Evolutionary conservation across 257 asterid species (phyloP), one percentile per base, ranked within the genome.

Genomic region (Solanum tarijense): DNA sequence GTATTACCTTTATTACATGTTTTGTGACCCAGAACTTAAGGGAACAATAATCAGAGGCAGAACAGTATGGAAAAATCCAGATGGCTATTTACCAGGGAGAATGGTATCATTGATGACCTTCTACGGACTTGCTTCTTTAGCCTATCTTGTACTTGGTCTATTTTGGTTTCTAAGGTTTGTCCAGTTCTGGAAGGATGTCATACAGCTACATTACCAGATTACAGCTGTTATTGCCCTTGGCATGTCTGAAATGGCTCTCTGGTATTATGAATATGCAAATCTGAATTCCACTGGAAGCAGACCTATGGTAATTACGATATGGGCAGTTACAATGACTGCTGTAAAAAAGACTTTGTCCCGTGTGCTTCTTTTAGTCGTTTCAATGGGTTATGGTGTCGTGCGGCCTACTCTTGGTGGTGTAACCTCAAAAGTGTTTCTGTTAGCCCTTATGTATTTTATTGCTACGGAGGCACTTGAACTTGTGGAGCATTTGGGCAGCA

Each of bases 171-270:
- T 91, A 60, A 72, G 84, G 73, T 89, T 91, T 81, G 82, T 91
- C 46, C 90, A 68, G 71, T 82, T 48, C 87, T 86, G 88, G 93
- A 91, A 89, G 87, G 91, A 91, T 69, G 86, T 91, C 31, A 88
- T 91, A 83, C 89, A 88, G 55, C 60, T 91, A 43, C 93, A 91
- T 83, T 91, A 88, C 21, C 93, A 91, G 73, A 91, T 91, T 32
- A 86, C 93, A 6, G 91, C 88, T 69, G 91, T 91, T 46, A 88
- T 91, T 76, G 91, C 88, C 86, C 91, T 91, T 72, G 93, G 93
- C 87, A 91, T 91, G 93, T 89, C 86, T 78, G 93, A 91, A 71
- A 91, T 89, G 93, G 90, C 93, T 20, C 90, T 91, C 83, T 89
- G 93, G 93, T 91, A 91, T 76, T 91, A 58, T 78, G 93, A 91